Conservation (phyloP, 495 filamentous ascomycete genomes). For the Elasticomyces elasticus region DNA sequence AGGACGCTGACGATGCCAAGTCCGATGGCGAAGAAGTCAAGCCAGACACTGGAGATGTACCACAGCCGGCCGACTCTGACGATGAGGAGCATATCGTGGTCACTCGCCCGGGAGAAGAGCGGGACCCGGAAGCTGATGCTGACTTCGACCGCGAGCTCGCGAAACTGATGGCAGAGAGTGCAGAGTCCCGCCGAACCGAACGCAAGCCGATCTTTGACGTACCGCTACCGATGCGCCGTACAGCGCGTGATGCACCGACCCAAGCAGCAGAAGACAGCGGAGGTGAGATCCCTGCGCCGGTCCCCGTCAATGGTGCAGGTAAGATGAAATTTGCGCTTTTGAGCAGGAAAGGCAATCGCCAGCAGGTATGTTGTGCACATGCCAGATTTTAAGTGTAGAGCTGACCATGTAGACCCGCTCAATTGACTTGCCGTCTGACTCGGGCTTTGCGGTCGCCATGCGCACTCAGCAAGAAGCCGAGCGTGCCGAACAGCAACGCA, state of each 20-base stretch:
- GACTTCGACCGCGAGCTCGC: slow-evolving; percentile 98
- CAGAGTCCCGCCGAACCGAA: slow-evolving; percentile 88
- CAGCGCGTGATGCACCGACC: slow-evolving; percentile 42
- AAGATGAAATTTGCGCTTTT: slow-evolving; percentile 93
- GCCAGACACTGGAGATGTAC: background rate
- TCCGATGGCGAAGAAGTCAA: slow-evolving; percentile 29
- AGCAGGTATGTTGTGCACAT: slow-evolving; percentile 53
- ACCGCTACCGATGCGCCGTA: slow-evolving; percentile 76
- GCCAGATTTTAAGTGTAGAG: background rate
- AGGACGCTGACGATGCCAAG: background rate
- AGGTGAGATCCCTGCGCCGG: slow-evolving; percentile 32
- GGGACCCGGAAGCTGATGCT: slow-evolving; percentile 88
- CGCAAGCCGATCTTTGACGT: slow-evolving; percentile 90
- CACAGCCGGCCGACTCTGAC: slow-evolving; percentile 30
- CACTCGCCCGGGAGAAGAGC: slow-evolving; percentile 75
- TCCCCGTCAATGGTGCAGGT: slow-evolving; percentile 32
- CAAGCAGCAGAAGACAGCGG: slow-evolving; percentile 39
- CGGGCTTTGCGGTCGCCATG: slow-evolving; percentile 90
- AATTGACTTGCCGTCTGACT: slow-evolving; percentile 89
- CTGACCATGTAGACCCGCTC: slow-evolving; percentile 61
- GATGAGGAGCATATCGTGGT: slow-evolving; percentile 82
- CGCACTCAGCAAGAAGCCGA: slow-evolving; percentile 89
- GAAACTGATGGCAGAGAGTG: slow-evolving; percentile 96
- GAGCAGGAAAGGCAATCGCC: slow-evolving; percentile 91
- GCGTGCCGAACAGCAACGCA: slow-evolving; percentile 90